Evolutionary conservation across 1,284 basidiomycete genomes (phyloP), one percentile per base, ranked within the genome.

Genomic region (Heterobasidion parviporum): DNA sequence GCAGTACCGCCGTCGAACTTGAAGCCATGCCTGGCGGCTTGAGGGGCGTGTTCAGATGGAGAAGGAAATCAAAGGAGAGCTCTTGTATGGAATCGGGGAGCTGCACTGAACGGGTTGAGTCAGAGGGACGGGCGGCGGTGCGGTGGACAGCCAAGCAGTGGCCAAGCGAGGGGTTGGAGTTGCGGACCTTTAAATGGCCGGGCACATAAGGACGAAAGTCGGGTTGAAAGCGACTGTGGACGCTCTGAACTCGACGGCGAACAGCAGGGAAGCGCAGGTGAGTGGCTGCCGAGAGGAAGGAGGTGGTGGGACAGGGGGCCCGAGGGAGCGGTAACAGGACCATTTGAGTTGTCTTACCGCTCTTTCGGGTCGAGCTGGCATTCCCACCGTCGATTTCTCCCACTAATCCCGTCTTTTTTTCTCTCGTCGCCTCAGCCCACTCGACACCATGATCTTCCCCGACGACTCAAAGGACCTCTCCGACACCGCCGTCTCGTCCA

Each of bases 271-370:
- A 49, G 26, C 8, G 15, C 18, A 49, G 47, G 47, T 26, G 32
- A 14, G 47, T 12, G 15, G 18, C 15, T 8, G 32, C 47, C 16
- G 47, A 26, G 47, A 49, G 47, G 47, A 20, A 15, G 32, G 47
- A 49, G 47, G 18, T 33, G 47, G 26, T 15, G 47, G 47, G 20
- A 49, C 26, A 18, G 18, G 26, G 50, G 52, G 46, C 18, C 53
- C 53, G 44, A 45, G 26, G 14, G 43, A 54, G 53, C 34, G 41
- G 44, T 54, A 48, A 54, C 41, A 45, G 38, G 18, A 18, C 18
- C 18, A 18, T 18, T 41, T 15, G 9, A 41, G 15, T 9, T 53
- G 38, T 46, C 3, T 53, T 56, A 52, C 59, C 59, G 43, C 51
- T 56, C 4, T 34, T 32, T 52, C 48, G 59, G 59, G 20, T 50